Conservation (phyloP, 805 yeast genomes). For the Metschnikowia koreensis region DNA sequence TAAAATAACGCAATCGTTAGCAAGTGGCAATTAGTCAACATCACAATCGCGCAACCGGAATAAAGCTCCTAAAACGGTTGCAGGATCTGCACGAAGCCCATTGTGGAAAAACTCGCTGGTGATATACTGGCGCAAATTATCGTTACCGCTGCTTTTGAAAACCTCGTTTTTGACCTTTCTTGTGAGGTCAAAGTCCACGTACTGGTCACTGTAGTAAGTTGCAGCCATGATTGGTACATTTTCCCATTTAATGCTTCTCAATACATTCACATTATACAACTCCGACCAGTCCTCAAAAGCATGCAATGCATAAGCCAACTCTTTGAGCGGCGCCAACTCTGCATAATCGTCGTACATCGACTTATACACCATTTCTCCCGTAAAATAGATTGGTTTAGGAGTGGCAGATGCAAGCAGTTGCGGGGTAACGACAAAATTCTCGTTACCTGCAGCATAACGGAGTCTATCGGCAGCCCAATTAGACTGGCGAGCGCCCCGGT, state of each 20-base stretch:
- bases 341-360: constrained; percentile 50
- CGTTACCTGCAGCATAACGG: constrained; percentile 26
- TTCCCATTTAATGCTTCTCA: constrained; percentile 30
- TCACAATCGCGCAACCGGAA: constrained; percentile 42
- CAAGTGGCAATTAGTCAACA: constrained; percentile 25
- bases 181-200: constrained; percentile 48
- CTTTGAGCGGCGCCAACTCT: constrained; percentile 39
- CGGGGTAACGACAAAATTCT: constrained; percentile 23
- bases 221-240: constrained; percentile 50
- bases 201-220: constrained; percentile 48
- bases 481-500: constrained; percentile 20
- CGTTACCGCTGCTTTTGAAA: constrained; percentile 28
- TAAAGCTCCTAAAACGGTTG: constrained; percentile 37
- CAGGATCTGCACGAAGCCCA: constrained; percentile 45
- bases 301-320: constrained; percentile 40
- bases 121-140: constrained; percentile 40
- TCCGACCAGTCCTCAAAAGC: constrained; percentile 33
- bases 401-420: constrained; percentile 4
- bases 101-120: constrained; percentile 52
- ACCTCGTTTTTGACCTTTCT: constrained; percentile 33
- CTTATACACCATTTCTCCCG: constrained; percentile 56
- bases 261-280: constrained; percentile 33
- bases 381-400: constrained; percentile 36
- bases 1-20: too few relatives aligned
- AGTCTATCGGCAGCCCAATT: constrained; percentile 51